Conservation (phyloP, 1,139 yeast species). For the Hanseniaspora gamundiae region DNA sequence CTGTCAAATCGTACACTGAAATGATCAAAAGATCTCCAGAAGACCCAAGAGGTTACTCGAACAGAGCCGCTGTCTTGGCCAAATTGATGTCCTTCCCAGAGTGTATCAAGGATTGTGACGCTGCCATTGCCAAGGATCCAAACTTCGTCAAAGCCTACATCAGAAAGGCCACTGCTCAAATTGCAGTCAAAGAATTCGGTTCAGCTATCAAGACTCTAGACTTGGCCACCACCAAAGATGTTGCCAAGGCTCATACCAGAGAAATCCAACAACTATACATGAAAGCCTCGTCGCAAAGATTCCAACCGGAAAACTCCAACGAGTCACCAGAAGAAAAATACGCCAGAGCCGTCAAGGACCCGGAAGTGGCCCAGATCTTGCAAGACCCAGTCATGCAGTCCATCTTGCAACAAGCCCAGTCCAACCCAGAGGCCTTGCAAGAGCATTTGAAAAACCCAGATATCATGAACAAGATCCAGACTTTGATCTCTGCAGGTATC, state of each 20-base stretch:
- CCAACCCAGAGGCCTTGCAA: conserved; percentile 91
- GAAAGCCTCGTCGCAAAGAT: conserved; percentile 71
- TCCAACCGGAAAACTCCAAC: conserved; percentile 62
- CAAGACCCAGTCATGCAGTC: conserved; percentile 98
- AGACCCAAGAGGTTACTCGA: conserved; percentile 94
- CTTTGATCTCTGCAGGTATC: conserved; percentile 92
- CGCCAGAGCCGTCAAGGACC: conserved; percentile 85
- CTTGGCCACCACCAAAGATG: conserved; percentile 64
- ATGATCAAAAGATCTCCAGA: conserved; percentile 93
- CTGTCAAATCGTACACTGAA: conserved; percentile 89
- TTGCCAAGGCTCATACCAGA: conserved; percentile 38
- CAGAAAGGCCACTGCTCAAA: conserved; percentile 90
- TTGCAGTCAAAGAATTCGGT: conserved; percentile 80
- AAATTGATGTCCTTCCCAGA: conserved; percentile 96
- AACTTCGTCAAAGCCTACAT: conserved; percentile 86
- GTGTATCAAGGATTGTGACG: conserved; percentile 84
- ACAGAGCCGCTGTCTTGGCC: conserved; percentile 94
- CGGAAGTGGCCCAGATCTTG: conserved; percentile 80
- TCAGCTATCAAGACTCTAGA: conserved; percentile 74
- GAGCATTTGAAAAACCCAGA: conserved; percentile 98
- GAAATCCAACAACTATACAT: conserved; percentile 78
- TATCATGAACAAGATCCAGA: conserved; percentile 75
- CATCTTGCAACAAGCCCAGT: conserved; percentile 86
- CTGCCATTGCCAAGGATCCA: conserved; percentile 82
- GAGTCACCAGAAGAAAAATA: conserved; percentile 93